These are phyloP conservation scores for Copromyces sp. DNA, from an alignment of 495 filamentous ascomycete genomes.

Conservation along the genomic window DNA sequence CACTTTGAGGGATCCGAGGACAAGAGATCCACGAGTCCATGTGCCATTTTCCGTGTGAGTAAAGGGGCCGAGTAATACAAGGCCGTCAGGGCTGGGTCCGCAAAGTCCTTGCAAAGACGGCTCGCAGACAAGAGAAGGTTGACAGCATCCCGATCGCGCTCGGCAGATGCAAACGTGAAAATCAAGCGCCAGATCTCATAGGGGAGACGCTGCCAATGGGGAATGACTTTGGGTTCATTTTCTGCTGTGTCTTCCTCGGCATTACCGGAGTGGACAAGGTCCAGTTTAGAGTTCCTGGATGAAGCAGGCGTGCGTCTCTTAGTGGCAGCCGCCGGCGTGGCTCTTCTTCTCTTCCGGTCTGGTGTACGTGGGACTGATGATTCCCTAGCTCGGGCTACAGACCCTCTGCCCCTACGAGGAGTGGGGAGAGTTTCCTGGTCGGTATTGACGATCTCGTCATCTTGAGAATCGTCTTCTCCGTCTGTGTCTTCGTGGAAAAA, in stretches of 20 bases:
- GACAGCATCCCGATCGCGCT: slow-evolving; percentile 40
- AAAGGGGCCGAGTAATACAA: slow-evolving; percentile 60
- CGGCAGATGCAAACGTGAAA: slow-evolving; percentile 51
- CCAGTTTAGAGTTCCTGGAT: not conserved
- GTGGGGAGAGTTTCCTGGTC: not conserved
- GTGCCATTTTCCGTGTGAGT: slow-evolving; percentile 38
- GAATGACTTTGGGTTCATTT: slow-evolving; percentile 28
- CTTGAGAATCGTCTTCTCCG: slow-evolving; percentile 1
- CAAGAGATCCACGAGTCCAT: slow-evolving; percentile 26
- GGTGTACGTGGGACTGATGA: not conserved
- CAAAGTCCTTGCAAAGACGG: slow-evolving; percentile 52
- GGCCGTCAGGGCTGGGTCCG: slow-evolving; percentile 63
- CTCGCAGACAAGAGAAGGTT: slow-evolving; percentile 51
- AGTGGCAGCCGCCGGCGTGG: not conserved
- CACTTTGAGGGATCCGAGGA: slow-evolving; percentile 31
- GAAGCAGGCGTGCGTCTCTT: not conserved
- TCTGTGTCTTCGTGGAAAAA: slow-evolving; percentile 18
- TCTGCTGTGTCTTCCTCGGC: not conserved
- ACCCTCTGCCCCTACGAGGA: not conserved
- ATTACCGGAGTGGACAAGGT: not conserved
- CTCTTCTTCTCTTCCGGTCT: not conserved
- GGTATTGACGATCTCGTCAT: not conserved
- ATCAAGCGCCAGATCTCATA: slow-evolving; percentile 62
- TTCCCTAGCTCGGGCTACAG: not conserved
- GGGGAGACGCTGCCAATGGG: slow-evolving; percentile 59